Evolutionary conservation across 2,329 filamentous ascomycete species (phyloP), one percentile per base, ranked within the genome.

Genomic region (Penicillium sclerotigenum): DNA sequence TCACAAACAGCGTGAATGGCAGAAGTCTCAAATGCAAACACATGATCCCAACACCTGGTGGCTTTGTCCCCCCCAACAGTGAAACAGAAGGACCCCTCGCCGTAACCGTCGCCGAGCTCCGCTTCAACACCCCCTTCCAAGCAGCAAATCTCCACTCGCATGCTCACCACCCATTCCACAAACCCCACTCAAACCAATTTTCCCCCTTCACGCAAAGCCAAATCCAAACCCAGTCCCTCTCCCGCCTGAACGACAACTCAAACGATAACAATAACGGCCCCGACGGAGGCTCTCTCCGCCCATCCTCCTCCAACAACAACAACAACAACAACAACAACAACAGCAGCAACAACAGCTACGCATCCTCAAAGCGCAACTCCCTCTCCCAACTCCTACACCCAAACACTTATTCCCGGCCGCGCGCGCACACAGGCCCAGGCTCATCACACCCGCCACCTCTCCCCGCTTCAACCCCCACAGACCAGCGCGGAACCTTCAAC

Each of bases 111-210:
- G 95, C 90, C 71, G 93, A 97, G 73, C 78, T 97, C 57, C 86
- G 92, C 18, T 97, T 96, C 79, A 96, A 96, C 70, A 82, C 96
- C 0, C 91, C 91, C 1, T 83, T 81, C 47, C 73, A 79, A 68
- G 63, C 71, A 14, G 63, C 70, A 53, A 69, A 68, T 47, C 60
- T 71, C 59, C 47, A 74, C 47, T 59, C 57, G 8, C 64, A 66
- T 48, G 59, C 54, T 65, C 48, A 67, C 51, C 49, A 65, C 8
- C 31, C 40, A 40, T 41, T 36, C 34, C 60, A 68, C 56, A 58
- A 64, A 11, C 61, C 62, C 18, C 58, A 59, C 14, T 59, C 61
- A 26, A 64, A 63, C 22, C 66, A 65, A 51, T 31, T 61, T 26
- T 68, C 63, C 29, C 59, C 63, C 22, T 66, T 65, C 52, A 58